These are phyloP conservation scores for Pavlovales sp. DNA, from an alignment of 208 protist genomes.

Conservation along the genomic window DNA sequence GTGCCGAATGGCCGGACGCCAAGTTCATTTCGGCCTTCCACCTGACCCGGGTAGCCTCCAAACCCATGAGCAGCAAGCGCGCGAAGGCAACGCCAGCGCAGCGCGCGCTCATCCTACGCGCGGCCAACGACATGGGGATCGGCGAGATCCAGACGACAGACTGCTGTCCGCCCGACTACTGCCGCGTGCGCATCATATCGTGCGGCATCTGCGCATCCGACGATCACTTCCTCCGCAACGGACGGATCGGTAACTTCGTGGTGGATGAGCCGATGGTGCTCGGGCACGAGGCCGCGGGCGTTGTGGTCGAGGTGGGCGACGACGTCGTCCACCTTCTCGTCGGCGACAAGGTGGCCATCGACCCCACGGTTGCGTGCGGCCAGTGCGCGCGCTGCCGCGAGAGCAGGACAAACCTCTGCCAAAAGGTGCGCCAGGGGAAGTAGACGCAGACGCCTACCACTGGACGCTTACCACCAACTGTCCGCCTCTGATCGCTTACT, in stretches of 20 bases:
- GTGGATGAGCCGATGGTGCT: neutral
- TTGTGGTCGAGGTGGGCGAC: neutral
- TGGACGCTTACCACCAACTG: no score
- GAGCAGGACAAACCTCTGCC: constrained; percentile 30
- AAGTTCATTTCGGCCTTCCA: no score
- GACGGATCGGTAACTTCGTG: neutral
- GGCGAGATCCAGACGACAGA: neutral
- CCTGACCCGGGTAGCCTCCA: no score
- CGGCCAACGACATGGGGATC: neutral
- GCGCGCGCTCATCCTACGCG: neutral
- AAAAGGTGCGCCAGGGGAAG: no score
- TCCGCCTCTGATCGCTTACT: no score
- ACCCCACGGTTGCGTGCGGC: constrained; percentile 8
- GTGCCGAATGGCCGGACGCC: no score
- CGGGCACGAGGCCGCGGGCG: constrained; percentile 29
- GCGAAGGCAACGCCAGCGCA: no score
- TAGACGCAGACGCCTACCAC: no score
- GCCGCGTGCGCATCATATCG: neutral
- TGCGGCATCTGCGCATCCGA: neutral
- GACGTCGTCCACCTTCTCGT: neutral
- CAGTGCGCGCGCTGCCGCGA: neutral
- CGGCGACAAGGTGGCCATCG: constrained; percentile 31
- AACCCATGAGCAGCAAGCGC: no score
- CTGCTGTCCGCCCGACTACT: no score
- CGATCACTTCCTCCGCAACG: neutral